Evolutionary conservation across 2,329 filamentous ascomycete species (phyloP).

Genomic region (Pseudogymnoascus sp.): DNA sequence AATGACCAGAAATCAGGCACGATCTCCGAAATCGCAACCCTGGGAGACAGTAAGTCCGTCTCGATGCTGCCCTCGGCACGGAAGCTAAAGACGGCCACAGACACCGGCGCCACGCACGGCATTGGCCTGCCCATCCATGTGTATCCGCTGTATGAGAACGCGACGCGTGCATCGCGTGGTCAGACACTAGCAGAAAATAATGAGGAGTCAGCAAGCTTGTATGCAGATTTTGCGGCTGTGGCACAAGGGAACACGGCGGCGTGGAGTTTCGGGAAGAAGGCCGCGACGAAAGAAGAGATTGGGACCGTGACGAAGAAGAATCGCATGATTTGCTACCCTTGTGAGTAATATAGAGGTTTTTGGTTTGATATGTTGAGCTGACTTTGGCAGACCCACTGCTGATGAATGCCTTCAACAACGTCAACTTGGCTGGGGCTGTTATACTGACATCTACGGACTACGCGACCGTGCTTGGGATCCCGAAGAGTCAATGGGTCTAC

Average conservation of each 20-base stretch:
- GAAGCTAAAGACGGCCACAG: conserved; percentile 27
- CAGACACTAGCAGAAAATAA: conserved; percentile 49
- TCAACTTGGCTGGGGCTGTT: conserved; percentile 54
- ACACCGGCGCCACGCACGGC: conserved; percentile 45
- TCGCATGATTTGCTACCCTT: conserved; percentile 60
- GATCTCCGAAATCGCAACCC: conserved; percentile 39
- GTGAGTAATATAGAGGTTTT: conserved; percentile 31
- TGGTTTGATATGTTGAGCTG: conserved; percentile 13
- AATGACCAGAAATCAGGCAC: conserved; percentile 40
- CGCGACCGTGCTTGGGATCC: conserved; percentile 46
- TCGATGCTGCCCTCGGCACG: conserved; percentile 8
- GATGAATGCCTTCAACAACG: conserved; percentile 64
- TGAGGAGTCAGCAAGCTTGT: conserved; percentile 49
- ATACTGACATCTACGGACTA: conserved; percentile 49
- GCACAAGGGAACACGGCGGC: conserved; percentile 44
- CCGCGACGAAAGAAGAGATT: conserved; percentile 42
- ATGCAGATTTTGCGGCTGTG: conserved; percentile 50
- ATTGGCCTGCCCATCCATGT: conserved; percentile 58
- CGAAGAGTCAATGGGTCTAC: conserved; percentile 52
- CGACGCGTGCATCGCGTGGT: conserved; percentile 44
- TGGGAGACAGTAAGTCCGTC: conserved; percentile 31
- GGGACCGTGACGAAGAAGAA: conserved; percentile 46
- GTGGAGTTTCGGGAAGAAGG: conserved; percentile 45
- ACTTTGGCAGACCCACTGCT: conserved; percentile 48
- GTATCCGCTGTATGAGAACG: conserved; percentile 60